These are phyloP conservation scores for Pseudogymnoascus sp. DNA, from an alignment of 2,329 filamentous ascomycete genomes.

Conservation along the genomic window DNA sequence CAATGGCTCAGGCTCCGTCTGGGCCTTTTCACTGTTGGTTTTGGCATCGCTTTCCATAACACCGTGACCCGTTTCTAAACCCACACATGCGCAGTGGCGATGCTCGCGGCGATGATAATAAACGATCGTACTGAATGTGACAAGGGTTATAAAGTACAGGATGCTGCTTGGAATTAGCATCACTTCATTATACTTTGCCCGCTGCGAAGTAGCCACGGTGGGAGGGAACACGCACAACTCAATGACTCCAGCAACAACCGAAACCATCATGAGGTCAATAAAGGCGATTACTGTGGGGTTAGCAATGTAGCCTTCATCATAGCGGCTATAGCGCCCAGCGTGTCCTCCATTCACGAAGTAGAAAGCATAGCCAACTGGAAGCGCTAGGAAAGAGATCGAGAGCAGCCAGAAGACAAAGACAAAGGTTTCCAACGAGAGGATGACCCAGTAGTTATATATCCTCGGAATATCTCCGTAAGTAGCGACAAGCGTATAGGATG, in stretches of 20 bases:
- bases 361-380: background rate
- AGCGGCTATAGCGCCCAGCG: background rate
- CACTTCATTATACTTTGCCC: background rate
- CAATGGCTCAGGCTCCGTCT: background rate
- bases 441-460: background rate
- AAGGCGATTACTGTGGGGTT: background rate
- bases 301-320: background rate
- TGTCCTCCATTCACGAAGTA: background rate
- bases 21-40: background rate
- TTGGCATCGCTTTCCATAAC: background rate
- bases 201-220: background rate
- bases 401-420: background rate
- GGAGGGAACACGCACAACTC: background rate
- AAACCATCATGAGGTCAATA: background rate
- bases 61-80: background rate
- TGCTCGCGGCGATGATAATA: background rate
- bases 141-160: constrained; percentile 1
- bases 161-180: background rate
- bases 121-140: background rate
- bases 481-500: background rate
- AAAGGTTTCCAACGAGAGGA: background rate
- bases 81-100: background rate
- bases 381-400: background rate
- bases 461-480: background rate
- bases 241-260: background rate